Evolutionary conservation across 768 basidiomycete species (phyloP).

Genomic region (Serendipita sp.): DNA sequence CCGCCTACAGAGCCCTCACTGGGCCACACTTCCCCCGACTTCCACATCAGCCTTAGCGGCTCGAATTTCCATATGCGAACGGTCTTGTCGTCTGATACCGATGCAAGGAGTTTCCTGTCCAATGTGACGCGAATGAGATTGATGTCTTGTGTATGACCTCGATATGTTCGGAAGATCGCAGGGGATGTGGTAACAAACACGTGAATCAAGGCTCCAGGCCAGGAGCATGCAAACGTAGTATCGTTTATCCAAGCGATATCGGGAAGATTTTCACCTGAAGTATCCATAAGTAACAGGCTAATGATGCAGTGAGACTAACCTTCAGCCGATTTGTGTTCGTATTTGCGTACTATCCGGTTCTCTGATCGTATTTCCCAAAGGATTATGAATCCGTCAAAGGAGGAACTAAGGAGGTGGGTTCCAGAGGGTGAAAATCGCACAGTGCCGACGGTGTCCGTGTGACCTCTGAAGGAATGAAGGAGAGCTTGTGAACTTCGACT

Average conservation of each 20-base stretch:
- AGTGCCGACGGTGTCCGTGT: constrained; percentile 10
- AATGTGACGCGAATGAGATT: constrained; percentile 17
- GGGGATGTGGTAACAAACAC: constrained; percentile 7
- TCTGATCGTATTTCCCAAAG: constrained; percentile 46
- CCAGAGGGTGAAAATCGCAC: constrained; percentile 60
- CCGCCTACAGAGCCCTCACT: neutral
- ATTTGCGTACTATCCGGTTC: neutral
- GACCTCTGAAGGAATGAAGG: constrained; percentile 37
- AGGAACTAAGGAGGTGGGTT: constrained; percentile 56
- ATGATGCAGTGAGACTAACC: too few relatives aligned
- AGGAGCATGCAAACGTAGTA: neutral
- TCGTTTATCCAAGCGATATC: constrained; percentile 1
- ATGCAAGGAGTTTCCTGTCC: constrained; percentile 14
- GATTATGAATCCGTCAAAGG: constrained; percentile 60
- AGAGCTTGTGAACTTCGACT: neutral
- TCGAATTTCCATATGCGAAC: constrained; percentile 16
- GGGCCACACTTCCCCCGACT: neutral
- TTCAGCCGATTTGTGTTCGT: neutral
- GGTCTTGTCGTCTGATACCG: constrained; percentile 17
- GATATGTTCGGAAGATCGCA: constrained; percentile 12
- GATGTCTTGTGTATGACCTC: constrained; percentile 19
- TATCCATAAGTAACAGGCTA: too few relatives aligned
- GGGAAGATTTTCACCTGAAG: neutral
- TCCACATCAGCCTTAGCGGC: constrained; percentile 10
- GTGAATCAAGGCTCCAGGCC: neutral